Conservation (phyloP, 345 rosid species). For the thale cress (Arabidopsis thaliana) region TAIR10.1 NC_003071.7:9438501-9439000, state of each 20-base stretch:
- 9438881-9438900: neutral
- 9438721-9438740: neutral
- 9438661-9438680: neutral
- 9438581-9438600: conserved; percentile 10
- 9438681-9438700: neutral
- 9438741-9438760: neutral
- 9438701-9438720: neutral
- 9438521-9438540: conserved; percentile 3
- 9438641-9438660: neutral
- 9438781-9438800: neutral
- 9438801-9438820: neutral
- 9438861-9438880: neutral
- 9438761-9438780: neutral
- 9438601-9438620: conserved; percentile 16
- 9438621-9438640: neutral
- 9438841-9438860: neutral
- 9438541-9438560: conserved; percentile 38
- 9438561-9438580: conserved; percentile 31
- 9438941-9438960: neutral
- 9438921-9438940: neutral
- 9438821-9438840: neutral
- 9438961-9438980: neutral
- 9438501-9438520: no score
- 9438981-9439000: neutral
- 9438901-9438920: neutral